Evolutionary conservation across 345 rosid genomes (phyloP), one percentile per base, ranked within the genome.

Genomic region (Reutealis trisperma): DNA sequence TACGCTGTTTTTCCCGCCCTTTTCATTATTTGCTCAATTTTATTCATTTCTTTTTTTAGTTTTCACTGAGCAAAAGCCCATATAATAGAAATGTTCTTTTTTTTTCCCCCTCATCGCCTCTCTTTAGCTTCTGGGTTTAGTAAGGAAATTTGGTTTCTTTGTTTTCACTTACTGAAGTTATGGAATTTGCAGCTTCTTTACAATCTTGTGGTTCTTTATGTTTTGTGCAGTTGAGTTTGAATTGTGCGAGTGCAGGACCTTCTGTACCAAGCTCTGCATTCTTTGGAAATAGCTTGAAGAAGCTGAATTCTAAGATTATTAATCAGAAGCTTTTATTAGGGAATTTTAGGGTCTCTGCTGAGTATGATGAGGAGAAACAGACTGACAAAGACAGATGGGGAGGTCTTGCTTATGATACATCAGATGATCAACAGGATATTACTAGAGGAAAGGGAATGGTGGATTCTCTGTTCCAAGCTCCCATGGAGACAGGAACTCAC

Each of bases 391-490:
- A 85, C 77, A 82, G 73, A 75, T 88, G 88, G 91, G 49, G 71
- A 45, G 91, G 88, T 61, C 86, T 81, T 57, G 84, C 67, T 27
- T 57, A 8, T 21, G 90, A 87, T 75, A 71, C 65, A 22, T 87
- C 90, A 1, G 90, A 85, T 70, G 85, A 86, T 81, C 88, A 87
- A 57, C 90, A 83, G 71, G 89, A 85, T 79, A 87, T 89, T 47
- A 78, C 88, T 30, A 85, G 90, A 82, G 92, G 88, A 14, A 87
- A 87, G 37, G 92, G 89, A 24, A 80, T 78, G 90, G 89, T 87
- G 34, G 90, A 87, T 61, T 2, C 85, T 27, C 84, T 89, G 41
- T 89, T 89, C 84, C 92, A 85, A 78, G 92, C 92, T 80, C 85
- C 89, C 16, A 77, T 78, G 84, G 88, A 75, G 0, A 27, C 86